phyloP scores from a whole-genome alignment of 305 asterid genomes.

The Salvia sclarea region DNA sequence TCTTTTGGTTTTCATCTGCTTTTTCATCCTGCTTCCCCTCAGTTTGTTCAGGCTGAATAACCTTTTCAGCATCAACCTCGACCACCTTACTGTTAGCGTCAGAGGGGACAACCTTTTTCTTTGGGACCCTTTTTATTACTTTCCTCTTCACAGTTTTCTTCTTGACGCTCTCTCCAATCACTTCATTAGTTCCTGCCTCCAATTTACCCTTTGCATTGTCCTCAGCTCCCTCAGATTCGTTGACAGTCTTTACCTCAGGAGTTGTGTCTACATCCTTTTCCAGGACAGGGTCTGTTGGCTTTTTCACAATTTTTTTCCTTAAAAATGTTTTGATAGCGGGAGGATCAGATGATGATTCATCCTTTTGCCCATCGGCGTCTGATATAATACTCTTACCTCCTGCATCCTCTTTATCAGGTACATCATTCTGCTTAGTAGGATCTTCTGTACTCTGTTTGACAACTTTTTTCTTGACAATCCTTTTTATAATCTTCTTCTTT shows the following conservation, averaged over 20 bases:
- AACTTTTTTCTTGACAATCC: slow-evolving; percentile 74
- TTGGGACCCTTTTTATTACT: slow-evolving; percentile 69
- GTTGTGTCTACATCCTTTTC: slow-evolving; percentile 40
- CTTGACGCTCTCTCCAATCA: slow-evolving; percentile 47
- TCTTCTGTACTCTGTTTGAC: slow-evolving; percentile 49
- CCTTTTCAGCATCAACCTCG: slow-evolving; percentile 39
- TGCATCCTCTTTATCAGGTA: slow-evolving; percentile 41
- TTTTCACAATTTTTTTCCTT: slow-evolving; percentile 63
- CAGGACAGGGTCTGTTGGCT: slow-evolving; percentile 40
- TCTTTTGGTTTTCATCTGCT: slow-evolving; percentile 36
- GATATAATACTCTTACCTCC: slow-evolving; percentile 42
- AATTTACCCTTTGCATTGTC: slow-evolving; percentile 43
- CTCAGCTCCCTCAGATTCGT: slow-evolving; percentile 46
- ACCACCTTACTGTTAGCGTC: slow-evolving; percentile 43
- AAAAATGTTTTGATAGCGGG: slow-evolving; percentile 57
- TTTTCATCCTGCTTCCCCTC: slow-evolving; percentile 40
- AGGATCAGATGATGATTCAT: slow-evolving; percentile 47
- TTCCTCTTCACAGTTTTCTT: slow-evolving; percentile 70
- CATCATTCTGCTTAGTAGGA: slow-evolving; percentile 45
- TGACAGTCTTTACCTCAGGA: slow-evolving; percentile 42
- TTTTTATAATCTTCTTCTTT: slow-evolving; percentile 83
- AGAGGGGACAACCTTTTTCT: slow-evolving; percentile 53
- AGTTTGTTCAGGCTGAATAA: slow-evolving; percentile 37
- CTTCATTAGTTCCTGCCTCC: slow-evolving; percentile 41
- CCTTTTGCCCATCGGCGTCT: slow-evolving; percentile 54